Evolutionary conservation across 2,329 filamentous ascomycete genomes (phyloP), one percentile per base, ranked within the genome.

Genomic region (Aureobasidium sp.): DNA sequence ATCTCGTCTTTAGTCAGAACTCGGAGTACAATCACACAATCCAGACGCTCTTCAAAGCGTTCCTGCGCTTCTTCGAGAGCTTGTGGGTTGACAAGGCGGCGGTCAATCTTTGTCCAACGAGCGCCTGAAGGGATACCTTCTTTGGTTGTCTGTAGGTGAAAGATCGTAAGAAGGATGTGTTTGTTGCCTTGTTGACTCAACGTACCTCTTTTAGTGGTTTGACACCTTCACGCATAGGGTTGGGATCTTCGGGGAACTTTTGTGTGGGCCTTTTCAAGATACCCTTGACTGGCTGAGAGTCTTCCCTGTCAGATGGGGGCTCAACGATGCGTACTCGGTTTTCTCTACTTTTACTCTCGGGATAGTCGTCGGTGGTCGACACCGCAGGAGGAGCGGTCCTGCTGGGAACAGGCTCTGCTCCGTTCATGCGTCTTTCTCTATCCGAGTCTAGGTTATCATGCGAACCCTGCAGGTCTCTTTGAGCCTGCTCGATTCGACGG

Each of bases 61-160:
- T 96, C 92, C 67, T 94, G 89, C n/a, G 89, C 88, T 63, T 89
- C 82, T 61, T 89, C 88, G 49, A 97, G 76, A 0, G 92, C 91
- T 66, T 93, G 88, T 0, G 92, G 91, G 67, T 95, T 96, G 67
- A 97, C 92, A 60, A 95, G 81, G 65, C 87, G 85, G 60, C 92
- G 85, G 70, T 88, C 89, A 69, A 97, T 92, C 76, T 94, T 95
- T 49, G 92, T 96, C 92, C 92, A 96, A 59, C 90, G 84, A 35
- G 92, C 92, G 61, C 88, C 89, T 0, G 85, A 75, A 4, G 78
- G 78, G 25, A 74, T 74, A 50, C 71, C 72, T 61, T 72, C 71
- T 59, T 70, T 69, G 29, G 64, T 69, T 6, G 69, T 68, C 70
- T 72, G 29, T 11, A 42, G 33, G 4, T 9, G 57, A 23, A 38